phyloP scores from a whole-genome alignment of 306 rosid species.

The Dryas drummondii region DNA sequence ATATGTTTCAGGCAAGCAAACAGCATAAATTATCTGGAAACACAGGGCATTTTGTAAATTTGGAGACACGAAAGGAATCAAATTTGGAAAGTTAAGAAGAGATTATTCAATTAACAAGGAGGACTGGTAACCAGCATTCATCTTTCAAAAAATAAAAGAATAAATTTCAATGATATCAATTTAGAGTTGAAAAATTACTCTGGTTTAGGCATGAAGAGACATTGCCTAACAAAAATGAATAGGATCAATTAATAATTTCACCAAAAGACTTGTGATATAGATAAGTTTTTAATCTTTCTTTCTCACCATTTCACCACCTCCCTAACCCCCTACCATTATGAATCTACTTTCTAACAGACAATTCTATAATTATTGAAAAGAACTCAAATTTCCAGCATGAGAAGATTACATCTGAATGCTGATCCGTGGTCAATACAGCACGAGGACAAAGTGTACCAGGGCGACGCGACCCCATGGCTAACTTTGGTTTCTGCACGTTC shows the following conservation, averaged over 20 bases:
- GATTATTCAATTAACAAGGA: too few relatives aligned
- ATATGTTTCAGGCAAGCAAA: neutral
- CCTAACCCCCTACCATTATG: neutral
- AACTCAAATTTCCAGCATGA: neutral
- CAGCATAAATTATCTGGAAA: neutral
- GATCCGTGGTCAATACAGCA: conserved; percentile 58
- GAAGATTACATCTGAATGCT: conserved; percentile 44
- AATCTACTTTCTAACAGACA: neutral
- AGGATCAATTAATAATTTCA: too few relatives aligned
- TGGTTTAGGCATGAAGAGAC: too few relatives aligned
- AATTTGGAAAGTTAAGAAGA: neutral
- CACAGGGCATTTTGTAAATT: neutral
- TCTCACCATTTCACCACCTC: neutral
- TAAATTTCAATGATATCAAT: too few relatives aligned
- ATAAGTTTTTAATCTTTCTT: too few relatives aligned
- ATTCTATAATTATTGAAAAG: neutral
- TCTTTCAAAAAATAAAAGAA: too few relatives aligned
- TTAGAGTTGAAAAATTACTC: too few relatives aligned
- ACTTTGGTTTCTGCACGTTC: conserved; percentile 43
- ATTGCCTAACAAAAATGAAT: too few relatives aligned
- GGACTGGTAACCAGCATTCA: too few relatives aligned
- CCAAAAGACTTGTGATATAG: too few relatives aligned
- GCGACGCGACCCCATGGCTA: conserved; percentile 46
- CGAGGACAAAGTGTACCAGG: conserved; percentile 37
- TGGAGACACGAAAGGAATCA: neutral